A percentile compares a stretch with the other conserved stretches of the same genome.
Evolutionary conservation across 2,329 filamentous ascomycete species (phyloP).

Genomic region (Colletotrichum coccodes): DNA sequence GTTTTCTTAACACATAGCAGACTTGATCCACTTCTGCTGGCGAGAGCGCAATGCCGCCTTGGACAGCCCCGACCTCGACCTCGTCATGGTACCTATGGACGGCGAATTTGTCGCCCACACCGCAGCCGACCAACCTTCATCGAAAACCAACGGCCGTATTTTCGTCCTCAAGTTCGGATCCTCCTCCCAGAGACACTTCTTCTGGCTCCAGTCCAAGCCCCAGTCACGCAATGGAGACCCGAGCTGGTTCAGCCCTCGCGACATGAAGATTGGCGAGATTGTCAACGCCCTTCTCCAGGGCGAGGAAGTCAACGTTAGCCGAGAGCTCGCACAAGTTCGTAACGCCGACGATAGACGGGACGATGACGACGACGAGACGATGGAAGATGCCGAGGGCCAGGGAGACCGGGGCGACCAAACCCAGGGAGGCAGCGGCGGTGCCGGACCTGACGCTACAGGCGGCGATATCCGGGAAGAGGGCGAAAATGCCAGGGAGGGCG

Average conservation of each 20-base stretch:
- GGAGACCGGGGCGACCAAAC: conserved; percentile 68
- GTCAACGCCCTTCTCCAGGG: conserved; percentile 88
- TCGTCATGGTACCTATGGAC: conserved; percentile 93
- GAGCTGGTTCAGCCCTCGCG: conserved; percentile 84
- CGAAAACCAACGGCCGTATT: conserved; percentile 86
- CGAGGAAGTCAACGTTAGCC: conserved; percentile 83
- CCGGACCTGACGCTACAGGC: conserved; percentile 86
- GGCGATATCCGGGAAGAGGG: conserved; percentile 94
- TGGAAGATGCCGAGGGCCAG: conserved; percentile 79
- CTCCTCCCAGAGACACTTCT: conserved; percentile 89
- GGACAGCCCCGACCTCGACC: conserved; percentile 82
- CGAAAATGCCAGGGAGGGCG: conserved; percentile 86
- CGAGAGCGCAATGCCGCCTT: conserved; percentile 78
- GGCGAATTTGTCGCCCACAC: conserved; percentile 86
- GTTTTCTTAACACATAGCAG: conserved; percentile 50
- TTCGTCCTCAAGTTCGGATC: conserved; percentile 94
- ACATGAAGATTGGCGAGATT: conserved; percentile 87
- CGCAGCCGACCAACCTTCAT: conserved; percentile 61
- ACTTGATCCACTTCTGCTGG: conserved; percentile 98
- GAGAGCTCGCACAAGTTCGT: conserved; percentile 74
- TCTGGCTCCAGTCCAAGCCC: conserved; percentile 95
- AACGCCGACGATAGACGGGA: conserved; percentile 59
- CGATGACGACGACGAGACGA: conserved; percentile 78
- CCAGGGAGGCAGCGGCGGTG: conserved; percentile 77
- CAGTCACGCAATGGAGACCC: conserved; percentile 76